Evolutionary conservation across 345 rosid genomes (phyloP), one percentile per base, ranked within the genome.

Genomic region (Ceriops tagal): DNA sequence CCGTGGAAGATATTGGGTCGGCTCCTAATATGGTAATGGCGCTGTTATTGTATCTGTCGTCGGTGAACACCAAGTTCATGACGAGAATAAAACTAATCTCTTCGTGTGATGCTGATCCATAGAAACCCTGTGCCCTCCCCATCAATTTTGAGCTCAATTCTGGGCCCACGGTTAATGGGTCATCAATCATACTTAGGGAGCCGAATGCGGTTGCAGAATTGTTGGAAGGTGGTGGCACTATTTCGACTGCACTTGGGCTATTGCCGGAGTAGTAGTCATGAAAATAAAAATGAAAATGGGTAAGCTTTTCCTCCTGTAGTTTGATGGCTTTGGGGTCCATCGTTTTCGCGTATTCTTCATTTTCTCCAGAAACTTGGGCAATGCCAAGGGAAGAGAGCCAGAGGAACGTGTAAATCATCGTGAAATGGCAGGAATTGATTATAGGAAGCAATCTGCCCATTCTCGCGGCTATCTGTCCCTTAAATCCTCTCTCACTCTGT

Each of bases 281-380:
- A 86, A 89, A 85, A 24, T 74, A 87, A n/a, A 87, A 32, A 6
- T 75, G 77, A 67, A 87, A 82, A 51, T 73, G 80, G 49, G 61
- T 80, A 0, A 80, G 71, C 80, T 85, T 87, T 67, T 85, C 84
- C 61, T 85, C 71, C 62, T 64, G 66, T 4, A 77, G 70, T 0
- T 65, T 72, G 0, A 75, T 2, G 5, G 24, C 63, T 52, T 75
- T 53, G 19, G 22, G 65, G 58, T 82, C 79, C 67, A 82, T 21
- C 69, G 76, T 69, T 68, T 69, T 83, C 4, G 65, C 75, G 39
- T 80, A 82, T 59, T 71, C 79, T 15, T 61, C 71, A 30, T 28
- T 52, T 2, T 74, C 80, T 51, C 71, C 71, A 20, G 77, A 47
- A 58, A 71, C 66, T 35, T 66, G 61, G 65, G 71, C 49, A 30